These are phyloP conservation scores for Stevia rebaudiana DNA, from an alignment of 140 eudicot genomes.

Conservation along the genomic window DNA sequence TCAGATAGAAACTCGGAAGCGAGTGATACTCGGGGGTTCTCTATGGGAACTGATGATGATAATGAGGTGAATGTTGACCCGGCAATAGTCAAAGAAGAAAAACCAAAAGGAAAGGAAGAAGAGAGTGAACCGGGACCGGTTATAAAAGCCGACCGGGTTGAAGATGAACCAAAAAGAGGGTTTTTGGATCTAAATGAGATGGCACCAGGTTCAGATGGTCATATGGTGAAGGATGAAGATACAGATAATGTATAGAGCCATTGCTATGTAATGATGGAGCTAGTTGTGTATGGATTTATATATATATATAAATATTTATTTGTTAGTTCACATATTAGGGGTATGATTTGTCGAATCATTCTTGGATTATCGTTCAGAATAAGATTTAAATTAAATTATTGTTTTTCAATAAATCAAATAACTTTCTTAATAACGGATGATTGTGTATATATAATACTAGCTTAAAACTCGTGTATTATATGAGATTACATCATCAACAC, in stretches of 20 bases:
- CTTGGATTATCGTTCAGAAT: too few species aligned
- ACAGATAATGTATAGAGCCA: slow-evolving; percentile 34
- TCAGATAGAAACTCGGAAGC: slow-evolving; percentile 33
- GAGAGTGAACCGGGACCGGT: slow-evolving; percentile 18
- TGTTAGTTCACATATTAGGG: too few species aligned
- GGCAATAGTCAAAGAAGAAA: slow-evolving; percentile 31
- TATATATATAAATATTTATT: slow-evolving; percentile 3
- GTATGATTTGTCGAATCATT: too few species aligned
- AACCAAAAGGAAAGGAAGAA: neutral
- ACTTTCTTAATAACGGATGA: too few species aligned
- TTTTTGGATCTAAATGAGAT: slow-evolving; percentile 90
- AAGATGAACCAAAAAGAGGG: slow-evolving; percentile 46
- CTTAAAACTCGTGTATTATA: too few species aligned
- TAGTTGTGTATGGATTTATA: slow-evolving; percentile 28
- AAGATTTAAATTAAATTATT: too few species aligned
- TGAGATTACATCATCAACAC: too few species aligned
- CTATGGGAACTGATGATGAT: slow-evolving; percentile 32
- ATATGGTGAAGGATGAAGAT: slow-evolving; percentile 49
- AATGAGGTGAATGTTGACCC: slow-evolving; percentile 30
- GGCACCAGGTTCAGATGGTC: slow-evolving; percentile 89
- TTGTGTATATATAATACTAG: too few species aligned
- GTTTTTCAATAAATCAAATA: too few species aligned
- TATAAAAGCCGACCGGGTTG: slow-evolving; percentile 25
- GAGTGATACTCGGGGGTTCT: slow-evolving; percentile 41
- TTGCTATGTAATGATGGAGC: neutral